These are phyloP conservation scores for Aurifilum marmelostoma DNA, from an alignment of 2,329 filamentous ascomycete genomes.

Conservation along the genomic window DNA sequence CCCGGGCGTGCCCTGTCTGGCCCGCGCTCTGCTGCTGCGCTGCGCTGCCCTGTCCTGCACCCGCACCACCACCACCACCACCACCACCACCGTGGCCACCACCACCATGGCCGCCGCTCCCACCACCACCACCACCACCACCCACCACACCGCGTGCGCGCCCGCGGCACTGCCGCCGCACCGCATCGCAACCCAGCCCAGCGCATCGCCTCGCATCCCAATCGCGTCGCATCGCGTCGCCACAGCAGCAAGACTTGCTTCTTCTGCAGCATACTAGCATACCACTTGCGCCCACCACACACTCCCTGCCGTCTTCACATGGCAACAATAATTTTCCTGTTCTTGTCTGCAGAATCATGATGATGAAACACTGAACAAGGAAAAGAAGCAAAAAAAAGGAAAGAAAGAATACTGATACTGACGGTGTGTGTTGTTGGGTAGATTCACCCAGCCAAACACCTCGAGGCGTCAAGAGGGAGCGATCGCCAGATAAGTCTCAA, in stretches of 20 bases:
- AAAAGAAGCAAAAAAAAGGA: no score
- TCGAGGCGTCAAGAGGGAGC: conserved; percentile 78
- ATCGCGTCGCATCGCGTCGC: conserved; percentile 18
- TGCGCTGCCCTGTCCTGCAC: conserved; percentile 19
- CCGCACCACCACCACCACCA: conserved; percentile 19
- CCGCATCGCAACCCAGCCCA: conserved; percentile 10
- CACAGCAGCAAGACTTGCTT: conserved; percentile 3
- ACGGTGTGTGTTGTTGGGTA: conserved; percentile 42
- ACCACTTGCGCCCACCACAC: conserved; percentile 4
- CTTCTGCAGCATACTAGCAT: not conserved
- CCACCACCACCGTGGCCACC: conserved; percentile 5
- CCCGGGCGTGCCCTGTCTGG: conserved; percentile 26
- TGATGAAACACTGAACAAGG: not conserved
- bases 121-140: conserved; percentile 6
- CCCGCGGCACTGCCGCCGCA: conserved; percentile 8
- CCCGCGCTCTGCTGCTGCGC: conserved; percentile 16
- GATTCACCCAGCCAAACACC: conserved; percentile 57
- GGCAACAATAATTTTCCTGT: conserved; percentile 28
- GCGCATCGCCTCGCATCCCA: conserved; percentile 22
- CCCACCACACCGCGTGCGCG: not conserved
- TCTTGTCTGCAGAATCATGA: conserved; percentile 9
- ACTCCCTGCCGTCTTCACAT: conserved; percentile 9
- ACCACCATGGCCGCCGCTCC: not conserved
- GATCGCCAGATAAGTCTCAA: conserved; percentile 71
- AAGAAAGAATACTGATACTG: conserved; percentile 33